These are phyloP conservation scores for Rhexocercosporidium sp. DNA, from an alignment of 2,329 filamentous ascomycete species.

Conservation along the genomic window DNA sequence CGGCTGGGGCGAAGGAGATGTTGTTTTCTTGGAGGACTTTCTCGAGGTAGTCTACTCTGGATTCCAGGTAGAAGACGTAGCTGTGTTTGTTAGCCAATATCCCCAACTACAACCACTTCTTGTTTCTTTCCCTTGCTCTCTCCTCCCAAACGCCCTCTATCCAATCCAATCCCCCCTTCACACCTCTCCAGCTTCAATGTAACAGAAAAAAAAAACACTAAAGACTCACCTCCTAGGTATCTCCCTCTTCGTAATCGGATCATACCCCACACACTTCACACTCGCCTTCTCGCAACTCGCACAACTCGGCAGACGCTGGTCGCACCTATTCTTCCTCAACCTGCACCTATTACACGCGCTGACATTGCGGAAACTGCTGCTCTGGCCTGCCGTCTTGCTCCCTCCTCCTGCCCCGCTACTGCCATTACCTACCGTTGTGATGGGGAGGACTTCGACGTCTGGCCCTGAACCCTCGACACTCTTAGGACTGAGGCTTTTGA, in stretches of 20 bases:
- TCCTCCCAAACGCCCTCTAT: background rate
- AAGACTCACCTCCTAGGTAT: slow-evolving; percentile 73
- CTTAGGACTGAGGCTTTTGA: slow-evolving; percentile 37
- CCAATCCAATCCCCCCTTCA: background rate
- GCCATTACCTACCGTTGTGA: slow-evolving; percentile 10
- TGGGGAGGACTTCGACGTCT: background rate
- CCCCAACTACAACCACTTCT: background rate
- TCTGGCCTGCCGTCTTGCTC: slow-evolving; percentile 56
- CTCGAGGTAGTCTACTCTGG: slow-evolving; percentile 83
- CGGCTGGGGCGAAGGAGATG: slow-evolving; percentile 73
- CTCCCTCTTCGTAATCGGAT: slow-evolving; percentile 94
- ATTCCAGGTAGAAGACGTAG: slow-evolving; percentile 95
- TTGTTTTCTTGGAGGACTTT: slow-evolving; percentile 70
- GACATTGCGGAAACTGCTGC: slow-evolving; percentile 80
- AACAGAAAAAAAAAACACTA: background rate
- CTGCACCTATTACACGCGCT: slow-evolving; percentile 94
- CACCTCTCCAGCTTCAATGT: too few relatives aligned
- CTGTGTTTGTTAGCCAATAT: slow-evolving; percentile 47
- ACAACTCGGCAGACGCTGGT: slow-evolving; percentile 90
- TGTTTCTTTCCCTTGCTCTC: background rate
- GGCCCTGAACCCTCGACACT: slow-evolving; percentile 30
- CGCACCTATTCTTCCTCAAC: slow-evolving; percentile 91
- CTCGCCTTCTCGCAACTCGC: slow-evolving; percentile 91
- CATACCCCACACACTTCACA: slow-evolving; percentile 91
- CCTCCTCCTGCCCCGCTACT: slow-evolving; percentile 39